These are phyloP conservation scores for Venturia pyrina DNA, from an alignment of 2,329 filamentous ascomycete species.

Conservation along the genomic window DNA sequence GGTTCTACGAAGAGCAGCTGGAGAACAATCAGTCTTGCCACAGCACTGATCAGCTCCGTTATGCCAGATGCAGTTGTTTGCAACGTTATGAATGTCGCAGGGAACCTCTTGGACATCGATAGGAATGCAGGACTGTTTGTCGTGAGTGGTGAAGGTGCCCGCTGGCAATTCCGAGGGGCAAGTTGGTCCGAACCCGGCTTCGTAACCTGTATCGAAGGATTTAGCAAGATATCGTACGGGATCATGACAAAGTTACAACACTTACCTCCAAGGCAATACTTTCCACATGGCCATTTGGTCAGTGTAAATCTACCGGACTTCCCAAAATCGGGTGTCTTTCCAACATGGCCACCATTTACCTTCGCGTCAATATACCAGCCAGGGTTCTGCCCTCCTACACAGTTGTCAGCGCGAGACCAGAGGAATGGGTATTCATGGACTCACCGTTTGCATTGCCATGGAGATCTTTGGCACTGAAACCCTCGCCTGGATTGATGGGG, in stretches of 20 bases:
- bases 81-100: slow-evolving; percentile 4
- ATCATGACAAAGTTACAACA: no score
- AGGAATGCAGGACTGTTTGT: slow-evolving; percentile 8
- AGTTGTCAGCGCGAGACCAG: background rate
- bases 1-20: background rate
- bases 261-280: slow-evolving; percentile 4
- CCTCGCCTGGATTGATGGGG: background rate
- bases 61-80: slow-evolving; percentile 8
- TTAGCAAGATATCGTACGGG: no score
- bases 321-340: background rate
- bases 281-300: slow-evolving; percentile 9
- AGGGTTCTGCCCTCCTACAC: background rate
- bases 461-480: slow-evolving; percentile 2
- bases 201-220: background rate
- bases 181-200: background rate
- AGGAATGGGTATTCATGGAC: background rate
- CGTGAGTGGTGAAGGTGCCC: background rate
- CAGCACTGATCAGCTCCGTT: slow-evolving; percentile 10
- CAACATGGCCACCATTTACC: slow-evolving; percentile 4
- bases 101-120: slow-evolving; percentile 4
- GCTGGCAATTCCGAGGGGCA: slow-evolving; percentile 1
- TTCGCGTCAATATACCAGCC: background rate
- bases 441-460: slow-evolving; percentile 5
- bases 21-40: background rate
- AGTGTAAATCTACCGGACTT: slow-evolving; percentile 3